Percentiles rank a stretch among this genome's conserved stretches.
Evolutionary conservation across 345 rosid genomes (phyloP).

Genomic region (Eucalyptus microcorys): DNA sequence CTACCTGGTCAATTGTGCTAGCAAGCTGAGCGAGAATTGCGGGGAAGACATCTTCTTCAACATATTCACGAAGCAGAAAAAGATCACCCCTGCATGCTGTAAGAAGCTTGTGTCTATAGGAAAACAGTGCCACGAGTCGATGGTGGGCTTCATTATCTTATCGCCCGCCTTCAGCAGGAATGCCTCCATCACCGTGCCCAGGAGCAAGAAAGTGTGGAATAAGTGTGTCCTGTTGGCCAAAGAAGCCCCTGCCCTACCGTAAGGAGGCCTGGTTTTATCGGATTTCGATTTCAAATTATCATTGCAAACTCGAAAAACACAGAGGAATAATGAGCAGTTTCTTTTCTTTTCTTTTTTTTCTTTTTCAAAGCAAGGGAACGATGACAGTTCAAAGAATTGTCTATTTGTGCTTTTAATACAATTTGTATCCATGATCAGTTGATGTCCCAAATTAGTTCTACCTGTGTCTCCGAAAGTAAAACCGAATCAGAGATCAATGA

Average conservation of each 20-base stretch:
- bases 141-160: not conserved
- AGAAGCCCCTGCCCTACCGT: not conserved
- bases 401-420: not conserved
- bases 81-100: not conserved
- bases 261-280: not conserved
- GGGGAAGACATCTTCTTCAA: not conserved
- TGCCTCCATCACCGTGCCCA: not conserved
- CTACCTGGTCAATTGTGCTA: not conserved
- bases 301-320: not conserved
- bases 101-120: not conserved
- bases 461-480: not conserved
- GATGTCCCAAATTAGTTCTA: not conserved
- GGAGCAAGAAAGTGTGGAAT: not conserved
- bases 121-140: not conserved
- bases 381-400: not conserved
- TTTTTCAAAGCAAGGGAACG: no score
- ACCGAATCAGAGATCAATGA: not conserved
- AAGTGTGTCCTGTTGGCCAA: not conserved
- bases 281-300: not conserved
- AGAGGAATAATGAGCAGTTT: not conserved
- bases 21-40: not conserved
- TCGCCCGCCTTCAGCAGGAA: not conserved
- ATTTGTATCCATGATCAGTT: not conserved
- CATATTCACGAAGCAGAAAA: not conserved
- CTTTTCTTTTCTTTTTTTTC: no score